Evolutionary conservation across 768 basidiomycete species (phyloP).

Genomic region (Calocera viscosa): DNA sequence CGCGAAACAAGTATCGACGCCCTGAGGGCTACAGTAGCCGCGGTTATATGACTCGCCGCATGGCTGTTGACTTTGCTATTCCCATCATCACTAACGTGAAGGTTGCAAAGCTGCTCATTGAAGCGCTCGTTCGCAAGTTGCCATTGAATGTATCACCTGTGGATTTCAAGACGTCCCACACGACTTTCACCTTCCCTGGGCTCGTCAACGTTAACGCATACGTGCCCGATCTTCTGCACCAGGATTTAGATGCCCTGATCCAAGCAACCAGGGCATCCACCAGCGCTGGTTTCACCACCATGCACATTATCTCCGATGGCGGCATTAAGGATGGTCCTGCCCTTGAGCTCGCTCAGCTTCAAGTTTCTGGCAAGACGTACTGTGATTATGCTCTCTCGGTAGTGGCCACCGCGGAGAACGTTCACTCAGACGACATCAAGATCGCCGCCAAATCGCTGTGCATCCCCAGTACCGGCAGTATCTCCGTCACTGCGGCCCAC

Average conservation of each 20-base stretch:
- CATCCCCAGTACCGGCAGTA: constrained; percentile 59
- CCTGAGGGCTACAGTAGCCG: constrained; percentile 96
- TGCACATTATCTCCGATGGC: constrained; percentile 50
- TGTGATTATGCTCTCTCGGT: constrained; percentile 83
- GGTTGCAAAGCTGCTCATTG: constrained; percentile 90
- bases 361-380: constrained; percentile 50
- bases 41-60: constrained; percentile 89
- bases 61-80: constrained; percentile 98
- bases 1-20: constrained; percentile 92
- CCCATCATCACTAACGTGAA: constrained; percentile 98
- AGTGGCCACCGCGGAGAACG: constrained; percentile 59
- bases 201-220: constrained; percentile 81
- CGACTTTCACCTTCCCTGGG: constrained; percentile 81
- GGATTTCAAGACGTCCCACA: constrained; percentile 90
- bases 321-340: constrained; percentile 54
- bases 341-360: constrained; percentile 56
- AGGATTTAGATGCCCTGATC: constrained; percentile 46
- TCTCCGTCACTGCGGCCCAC: constrained; percentile 70
- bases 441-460: constrained; percentile 76
- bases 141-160: constrained; percentile 79
- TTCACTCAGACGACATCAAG: constrained; percentile 56
- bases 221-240: constrained; percentile 53
- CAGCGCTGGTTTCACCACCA: constrained; percentile 80
- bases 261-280: constrained; percentile 68
- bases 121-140: constrained; percentile 82